phyloP scores from a whole-genome alignment of 2,329 filamentous ascomycete genomes.

The Davidsoniella virescens region DNA sequence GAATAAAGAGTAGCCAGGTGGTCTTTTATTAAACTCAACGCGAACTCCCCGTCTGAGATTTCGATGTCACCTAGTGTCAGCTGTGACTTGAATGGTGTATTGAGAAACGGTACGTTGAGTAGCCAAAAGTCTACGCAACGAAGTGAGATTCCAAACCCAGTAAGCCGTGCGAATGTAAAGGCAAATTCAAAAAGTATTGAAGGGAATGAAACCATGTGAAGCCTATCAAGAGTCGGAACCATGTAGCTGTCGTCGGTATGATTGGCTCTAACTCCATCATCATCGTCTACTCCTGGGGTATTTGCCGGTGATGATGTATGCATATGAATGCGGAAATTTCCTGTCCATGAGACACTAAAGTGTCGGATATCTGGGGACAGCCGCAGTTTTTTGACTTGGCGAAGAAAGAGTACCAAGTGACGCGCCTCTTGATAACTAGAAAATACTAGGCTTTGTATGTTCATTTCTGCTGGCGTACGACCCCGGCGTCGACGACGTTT shows the following conservation, averaged over 20 bases:
- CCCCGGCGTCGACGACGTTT: background rate
- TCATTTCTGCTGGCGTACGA: background rate
- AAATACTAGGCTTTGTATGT: background rate
- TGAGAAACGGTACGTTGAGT: conserved; percentile 2
- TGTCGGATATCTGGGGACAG: background rate
- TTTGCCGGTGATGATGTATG: too few relatives aligned
- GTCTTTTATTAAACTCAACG: conserved; percentile 4
- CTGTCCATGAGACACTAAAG: conserved; percentile 1
- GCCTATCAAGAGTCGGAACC: background rate
- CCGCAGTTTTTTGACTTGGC: background rate
- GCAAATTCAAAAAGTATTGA: background rate
- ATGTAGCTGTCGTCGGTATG: background rate
- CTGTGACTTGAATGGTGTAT: background rate
- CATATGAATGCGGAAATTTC: background rate
- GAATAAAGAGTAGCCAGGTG: conserved; percentile 1
- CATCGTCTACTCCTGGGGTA: too few relatives aligned
- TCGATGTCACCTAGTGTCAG: conserved; percentile 2
- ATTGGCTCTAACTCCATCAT: background rate
- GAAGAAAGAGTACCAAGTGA: background rate
- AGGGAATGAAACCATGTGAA: background rate
- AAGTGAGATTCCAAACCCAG: background rate
- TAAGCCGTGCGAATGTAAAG: background rate
- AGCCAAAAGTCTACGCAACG: conserved; percentile 2
- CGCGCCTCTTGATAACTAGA: background rate
- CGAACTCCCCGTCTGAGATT: background rate